Evolutionary conservation across 805 yeast genomes (phyloP).

Genomic region (Wickerhamiella bombiphila): DNA sequence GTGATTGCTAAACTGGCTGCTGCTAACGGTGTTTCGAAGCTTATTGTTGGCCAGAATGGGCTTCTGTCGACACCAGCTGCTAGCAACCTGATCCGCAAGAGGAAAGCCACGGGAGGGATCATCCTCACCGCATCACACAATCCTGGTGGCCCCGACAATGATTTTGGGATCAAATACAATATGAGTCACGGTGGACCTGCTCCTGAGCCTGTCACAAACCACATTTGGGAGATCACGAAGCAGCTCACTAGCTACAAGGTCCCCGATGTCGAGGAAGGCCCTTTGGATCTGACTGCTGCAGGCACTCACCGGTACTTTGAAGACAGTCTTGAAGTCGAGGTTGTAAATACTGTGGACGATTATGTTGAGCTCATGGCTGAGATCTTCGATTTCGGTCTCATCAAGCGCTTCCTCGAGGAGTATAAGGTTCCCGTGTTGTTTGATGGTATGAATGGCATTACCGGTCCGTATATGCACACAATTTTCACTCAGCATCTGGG

Average conservation of each 20-base stretch:
- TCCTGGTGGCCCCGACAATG: conserved; percentile 91
- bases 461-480: conserved; percentile 88
- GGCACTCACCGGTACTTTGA: conserved; percentile 32
- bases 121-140: conserved; percentile 93
- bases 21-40: conserved; percentile 76
- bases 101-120: conserved; percentile 73
- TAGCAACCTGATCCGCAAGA: conserved; percentile 74
- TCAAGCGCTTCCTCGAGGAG: conserved; percentile 50
- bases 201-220: conserved; percentile 84
- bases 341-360: conserved; percentile 67
- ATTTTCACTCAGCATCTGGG: conserved; percentile 79
- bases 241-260: conserved; percentile 41
- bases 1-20: conserved; percentile 72
- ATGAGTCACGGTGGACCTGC: conserved; percentile 96
- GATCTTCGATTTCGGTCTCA: conserved; percentile 77
- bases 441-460: conserved; percentile 87
- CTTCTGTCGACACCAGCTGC: conserved; percentile 92
- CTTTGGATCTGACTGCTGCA: conserved; percentile 45
- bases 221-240: conserved; percentile 60
- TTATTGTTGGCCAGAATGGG: conserved; percentile 80
- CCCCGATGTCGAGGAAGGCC: conserved; percentile 41
- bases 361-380: conserved; percentile 66
- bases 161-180: conserved; percentile 91
- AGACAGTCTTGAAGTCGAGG: conserved; percentile 50
- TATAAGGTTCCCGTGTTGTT: conserved; percentile 60